Evolutionary conservation across 1,139 yeast species (phyloP).

Genomic region (Spathaspora sp.): DNA sequence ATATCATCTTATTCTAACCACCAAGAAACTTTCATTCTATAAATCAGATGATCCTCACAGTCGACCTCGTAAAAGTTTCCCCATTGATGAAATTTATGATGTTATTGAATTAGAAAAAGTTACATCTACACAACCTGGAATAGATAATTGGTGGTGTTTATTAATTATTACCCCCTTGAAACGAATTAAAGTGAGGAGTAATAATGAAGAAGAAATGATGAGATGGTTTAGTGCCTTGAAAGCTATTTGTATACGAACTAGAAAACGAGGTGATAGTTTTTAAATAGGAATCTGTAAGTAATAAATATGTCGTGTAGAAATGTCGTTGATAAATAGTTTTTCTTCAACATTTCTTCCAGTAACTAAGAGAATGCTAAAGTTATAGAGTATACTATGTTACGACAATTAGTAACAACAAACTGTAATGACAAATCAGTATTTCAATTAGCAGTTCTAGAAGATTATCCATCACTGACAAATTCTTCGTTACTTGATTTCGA

Average conservation of each 20-base stretch:
- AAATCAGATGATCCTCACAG: slow-evolving; percentile 21
- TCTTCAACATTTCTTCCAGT: no score
- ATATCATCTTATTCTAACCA: slow-evolving; percentile 45
- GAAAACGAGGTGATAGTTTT: not conserved
- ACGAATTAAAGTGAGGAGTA: slow-evolving; percentile 45
- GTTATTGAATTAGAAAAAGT: slow-evolving; percentile 48
- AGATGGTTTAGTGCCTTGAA: slow-evolving; percentile 52
- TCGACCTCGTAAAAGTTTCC: slow-evolving; percentile 19
- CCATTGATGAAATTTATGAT: slow-evolving; percentile 43
- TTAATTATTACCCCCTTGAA: slow-evolving; percentile 49
- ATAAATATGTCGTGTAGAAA: not conserved
- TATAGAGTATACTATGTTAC: no score
- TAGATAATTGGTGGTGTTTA: slow-evolving; percentile 39
- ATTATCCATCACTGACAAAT: no score
- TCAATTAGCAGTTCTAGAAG: not conserved
- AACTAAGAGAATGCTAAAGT: no score
- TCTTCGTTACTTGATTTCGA: no score
- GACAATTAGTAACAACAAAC: not conserved
- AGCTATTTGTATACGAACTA: slow-evolving; percentile 13
- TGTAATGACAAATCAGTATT: not conserved
- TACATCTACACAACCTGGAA: slow-evolving; percentile 2
- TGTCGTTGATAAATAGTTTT: not conserved
- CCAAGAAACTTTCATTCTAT: slow-evolving; percentile 39
- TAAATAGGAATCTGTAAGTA: not conserved
- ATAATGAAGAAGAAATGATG: slow-evolving; percentile 46